These are phyloP conservation scores for Alternaria brassicicola DNA, from an alignment of 2,329 filamentous ascomycete genomes.

Conservation along the genomic window DNA sequence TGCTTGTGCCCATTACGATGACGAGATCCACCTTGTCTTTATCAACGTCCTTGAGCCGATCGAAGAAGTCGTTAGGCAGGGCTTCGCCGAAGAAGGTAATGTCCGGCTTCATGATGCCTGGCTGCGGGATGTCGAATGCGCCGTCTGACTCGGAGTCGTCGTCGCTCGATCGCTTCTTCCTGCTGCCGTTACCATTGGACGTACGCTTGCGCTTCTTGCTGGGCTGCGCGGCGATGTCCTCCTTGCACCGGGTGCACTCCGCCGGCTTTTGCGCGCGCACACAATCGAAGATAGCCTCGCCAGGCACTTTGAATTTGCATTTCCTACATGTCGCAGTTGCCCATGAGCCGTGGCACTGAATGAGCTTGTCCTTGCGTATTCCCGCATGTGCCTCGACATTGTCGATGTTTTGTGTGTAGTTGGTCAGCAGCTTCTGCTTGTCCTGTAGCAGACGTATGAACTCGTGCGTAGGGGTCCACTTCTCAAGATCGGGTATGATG, in stretches of 20 bases:
- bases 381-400: constrained; percentile 90
- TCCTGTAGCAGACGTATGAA: constrained; percentile 91
- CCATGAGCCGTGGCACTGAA: constrained; percentile 97
- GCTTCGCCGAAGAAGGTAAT: constrained; percentile 98
- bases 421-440: constrained; percentile 87
- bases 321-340: constrained; percentile 88
- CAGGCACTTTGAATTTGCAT: constrained; percentile 75
- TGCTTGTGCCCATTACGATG: constrained; percentile 92
- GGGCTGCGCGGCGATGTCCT: constrained; percentile 57
- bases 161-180: constrained; percentile 58
- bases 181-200: constrained; percentile 51
- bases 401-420: constrained; percentile 99
- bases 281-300: constrained; percentile 78
- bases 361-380: constrained; percentile 77
- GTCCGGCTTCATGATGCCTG: constrained; percentile 91
- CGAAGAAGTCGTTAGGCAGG: constrained; percentile 82
- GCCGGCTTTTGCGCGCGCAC: constrained; percentile 79
- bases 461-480: constrained; percentile 88
- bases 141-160: constrained; percentile 63
- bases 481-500: constrained; percentile 80
- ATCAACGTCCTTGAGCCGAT: constrained; percentile 81
- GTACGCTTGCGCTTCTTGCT: constrained; percentile 61
- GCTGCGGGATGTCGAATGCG: constrained; percentile 68
- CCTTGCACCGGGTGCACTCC: constrained; percentile 73
- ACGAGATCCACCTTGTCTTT: constrained; percentile 82